Evolutionary conservation across 805 yeast genomes (phyloP).

Genomic region (Cyberlindnera misumaiensis): DNA sequence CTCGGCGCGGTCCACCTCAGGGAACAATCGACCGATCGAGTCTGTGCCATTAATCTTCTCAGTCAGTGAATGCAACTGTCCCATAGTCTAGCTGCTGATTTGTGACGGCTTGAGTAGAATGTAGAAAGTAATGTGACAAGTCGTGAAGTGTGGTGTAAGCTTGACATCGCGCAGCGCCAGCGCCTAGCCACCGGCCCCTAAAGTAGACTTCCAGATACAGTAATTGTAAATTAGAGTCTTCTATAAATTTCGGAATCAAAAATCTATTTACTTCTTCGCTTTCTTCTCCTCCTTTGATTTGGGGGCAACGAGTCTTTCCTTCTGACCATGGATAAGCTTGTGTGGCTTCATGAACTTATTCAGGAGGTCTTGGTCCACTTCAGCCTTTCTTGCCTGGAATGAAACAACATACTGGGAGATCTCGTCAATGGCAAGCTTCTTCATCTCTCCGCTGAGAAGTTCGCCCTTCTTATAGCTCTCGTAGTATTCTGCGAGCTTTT

Average conservation of each 20-base stretch:
- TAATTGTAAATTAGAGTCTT: not conserved
- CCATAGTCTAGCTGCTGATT: not conserved
- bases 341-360: slow-evolving; percentile 80
- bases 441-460: slow-evolving; percentile 87
- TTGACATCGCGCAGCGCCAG: not conserved
- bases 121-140: no score
- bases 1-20: slow-evolving; percentile 26
- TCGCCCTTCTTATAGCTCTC: slow-evolving; percentile 73
- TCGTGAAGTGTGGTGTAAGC: no score
- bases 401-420: slow-evolving; percentile 71
- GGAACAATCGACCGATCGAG: slow-evolving; percentile 9
- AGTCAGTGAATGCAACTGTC: not conserved
- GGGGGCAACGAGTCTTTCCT: slow-evolving; percentile 66
- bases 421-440: slow-evolving; percentile 74
- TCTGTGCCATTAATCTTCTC: not conserved
- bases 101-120: not conserved
- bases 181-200: not conserved
- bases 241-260: not conserved
- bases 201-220: slow-evolving; percentile 2
- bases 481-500: slow-evolving; percentile 53
- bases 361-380: slow-evolving; percentile 54
- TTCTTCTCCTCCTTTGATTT: slow-evolving; percentile 38
- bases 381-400: slow-evolving; percentile 75
- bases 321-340: slow-evolving; percentile 64
- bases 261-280: slow-evolving; percentile 1